Base-by-base conservation (phyloP, 2,329 filamentous ascomycete species). In the Nannizziopsis arthrosporioides region DNA sequence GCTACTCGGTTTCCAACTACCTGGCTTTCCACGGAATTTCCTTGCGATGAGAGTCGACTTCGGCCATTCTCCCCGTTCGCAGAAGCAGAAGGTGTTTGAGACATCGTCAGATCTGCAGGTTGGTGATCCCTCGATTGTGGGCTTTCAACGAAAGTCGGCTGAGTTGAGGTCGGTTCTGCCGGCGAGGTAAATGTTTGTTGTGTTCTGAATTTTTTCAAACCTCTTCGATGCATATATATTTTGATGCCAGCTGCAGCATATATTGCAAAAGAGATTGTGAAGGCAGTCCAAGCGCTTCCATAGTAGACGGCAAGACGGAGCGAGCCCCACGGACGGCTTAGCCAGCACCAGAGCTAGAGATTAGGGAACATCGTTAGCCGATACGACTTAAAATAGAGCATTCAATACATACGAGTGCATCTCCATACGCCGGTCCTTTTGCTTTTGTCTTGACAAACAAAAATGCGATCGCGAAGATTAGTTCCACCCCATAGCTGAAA, bases 271-370 rank as follows among this genome's bases (percentile, higher is more conserved):
- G 67, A 69, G 17, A 66, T 37, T 6, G 60, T 55, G 42, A 70
- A 66, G 46, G 68, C 57, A 17, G 67, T 59, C 68, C 68, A 71
- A 19, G 68, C 62, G 3, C 67, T 67, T 2, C 63, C 68, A 48
- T 92, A 93, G 61, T 89, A 90, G 22, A 79, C 75, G 2, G 77
- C 76, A 49, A 92, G 80, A 35, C 85, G 81, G 63, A 85, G 77
- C 50, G 81, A 74, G 48, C 85, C 81, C 76, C 81, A 88, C 3
- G 76, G 65, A 2, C 68, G 59, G 1, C 73, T 68, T 14, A 92
- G 73, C 85, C 85, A 92, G 61, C 86, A 93, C 86, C 85, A 93
- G 17, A 92, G 65, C 72, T 75, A 48, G 39, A n/a, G n/a, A 40
- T 36, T 7, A 27, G 22, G 22, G 22, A n/a, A 18, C 35, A 10